Conservation (phyloP, 306 rosid species). For the Luffa acutangula region DNA sequence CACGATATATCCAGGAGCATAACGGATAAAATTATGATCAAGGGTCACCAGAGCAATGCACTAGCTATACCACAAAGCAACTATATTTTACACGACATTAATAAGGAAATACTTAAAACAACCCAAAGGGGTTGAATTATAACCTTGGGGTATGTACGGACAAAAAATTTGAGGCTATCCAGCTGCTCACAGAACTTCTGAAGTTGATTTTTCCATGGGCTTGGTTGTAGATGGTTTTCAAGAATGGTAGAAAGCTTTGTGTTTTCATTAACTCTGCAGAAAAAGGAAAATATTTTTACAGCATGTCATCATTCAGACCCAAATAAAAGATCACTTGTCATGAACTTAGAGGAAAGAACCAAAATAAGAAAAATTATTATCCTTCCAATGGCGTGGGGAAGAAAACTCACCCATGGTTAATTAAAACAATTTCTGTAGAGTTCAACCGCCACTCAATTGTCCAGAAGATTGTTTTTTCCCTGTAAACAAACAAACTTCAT, state of each 20-base stretch:
- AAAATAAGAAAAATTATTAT: not conserved
- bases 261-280: constrained; percentile 59
- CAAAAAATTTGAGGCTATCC: constrained; percentile 59
- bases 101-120: not conserved
- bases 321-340: not conserved
- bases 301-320: not conserved
- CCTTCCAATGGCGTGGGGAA: not conserved
- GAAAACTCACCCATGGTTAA: constrained; percentile 67
- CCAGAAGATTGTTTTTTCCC: constrained; percentile 77
- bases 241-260: constrained; percentile 35
- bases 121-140: constrained; percentile 11
- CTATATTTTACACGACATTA: not conserved
- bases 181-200: constrained; percentile 39
- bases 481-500: constrained; percentile 24
- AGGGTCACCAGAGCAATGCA: not conserved
- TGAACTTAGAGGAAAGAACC: not conserved
- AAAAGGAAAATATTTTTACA: not conserved
- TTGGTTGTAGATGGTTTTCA: constrained; percentile 60
- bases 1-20: not conserved
- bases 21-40: not conserved
- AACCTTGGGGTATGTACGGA: constrained; percentile 67
- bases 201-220: constrained; percentile 68
- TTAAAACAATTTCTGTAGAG: constrained; percentile 44
- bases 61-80: not conserved
- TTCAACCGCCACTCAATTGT: constrained; percentile 82